Evolutionary conservation across 768 basidiomycete genomes (phyloP).

Genomic region (Polyporus arcularius): DNA sequence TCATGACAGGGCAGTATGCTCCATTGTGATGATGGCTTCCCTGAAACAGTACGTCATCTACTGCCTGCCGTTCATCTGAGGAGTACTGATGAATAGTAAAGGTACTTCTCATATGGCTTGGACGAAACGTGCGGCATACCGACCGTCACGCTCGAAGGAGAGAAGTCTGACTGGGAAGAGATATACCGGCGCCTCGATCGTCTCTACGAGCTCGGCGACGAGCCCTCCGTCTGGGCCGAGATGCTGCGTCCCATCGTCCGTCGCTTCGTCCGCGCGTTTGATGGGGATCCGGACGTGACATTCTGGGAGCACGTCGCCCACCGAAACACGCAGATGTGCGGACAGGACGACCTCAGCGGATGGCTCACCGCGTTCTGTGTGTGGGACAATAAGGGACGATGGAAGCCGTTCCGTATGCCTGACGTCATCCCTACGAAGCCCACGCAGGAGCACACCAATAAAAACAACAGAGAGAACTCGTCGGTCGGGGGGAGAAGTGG

Average conservation of each 20-base stretch:
- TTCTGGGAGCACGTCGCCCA: slow-evolving; percentile 19
- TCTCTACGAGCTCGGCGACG: slow-evolving; percentile 25
- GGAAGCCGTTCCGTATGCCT: slow-evolving; percentile 1
- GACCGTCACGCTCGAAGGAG: slow-evolving; percentile 27
- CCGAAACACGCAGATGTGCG: not conserved
- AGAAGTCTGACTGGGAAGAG: slow-evolving; percentile 24
- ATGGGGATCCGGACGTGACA: slow-evolving; percentile 17
- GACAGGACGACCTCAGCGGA: slow-evolving; percentile 6
- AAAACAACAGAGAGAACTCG: not conserved
- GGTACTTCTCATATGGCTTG: slow-evolving; percentile 22
- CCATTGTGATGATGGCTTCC: slow-evolving; percentile 32
- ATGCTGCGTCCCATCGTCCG: slow-evolving; percentile 32
- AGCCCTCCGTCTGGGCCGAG: slow-evolving; percentile 26
- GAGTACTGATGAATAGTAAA: not conserved
- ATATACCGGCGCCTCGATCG: slow-evolving; percentile 22
- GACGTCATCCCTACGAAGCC: not conserved
- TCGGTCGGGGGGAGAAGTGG: not conserved
- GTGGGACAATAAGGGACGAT: slow-evolving; percentile 8
- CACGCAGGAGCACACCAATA: not conserved
- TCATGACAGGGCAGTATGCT: slow-evolving; percentile 28
- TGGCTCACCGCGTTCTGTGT: slow-evolving; percentile 22
- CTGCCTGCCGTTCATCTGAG: not conserved
- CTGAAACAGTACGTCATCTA: slow-evolving; percentile 17
- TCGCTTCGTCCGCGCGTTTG: slow-evolving; percentile 31
- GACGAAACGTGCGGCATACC: slow-evolving; percentile 28